Evolutionary conservation across 805 yeast species (phyloP), one percentile per base, ranked within the genome.

Genomic region (Torulaspora microellipsoides): DNA sequence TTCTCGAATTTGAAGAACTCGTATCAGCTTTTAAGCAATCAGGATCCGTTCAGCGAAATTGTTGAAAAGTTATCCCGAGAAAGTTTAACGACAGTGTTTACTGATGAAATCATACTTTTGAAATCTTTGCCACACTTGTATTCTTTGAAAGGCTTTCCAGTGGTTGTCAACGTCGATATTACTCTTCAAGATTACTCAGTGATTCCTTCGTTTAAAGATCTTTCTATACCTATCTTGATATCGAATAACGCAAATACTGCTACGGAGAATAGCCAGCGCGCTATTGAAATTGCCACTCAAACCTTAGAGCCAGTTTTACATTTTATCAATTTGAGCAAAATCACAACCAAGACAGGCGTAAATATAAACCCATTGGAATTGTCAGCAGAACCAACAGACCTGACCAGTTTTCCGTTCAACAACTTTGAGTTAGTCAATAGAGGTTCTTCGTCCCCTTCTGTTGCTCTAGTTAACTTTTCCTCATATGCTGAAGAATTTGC

Each of bases 121-220:
- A 69, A 72, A 32, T 74, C 77, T 45, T 68, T 88, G 42, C 88
- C 95, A 12, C 72, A 72, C 41, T 69, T 88, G 36, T 53, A 62
- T 33, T 54, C 58, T 45, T 68, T 79, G 53, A 53, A 63, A 8
- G 47, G 52, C 25, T 49, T 59, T 14, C 67, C 77, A 1, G 71
- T 77, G 23, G 81, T 83, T n/a, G 64, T 84, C 42, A 85, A 81
- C 56, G 79, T 80, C 30, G 76, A 78, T 46, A 61, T 84, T 38
- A 48, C 70, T n/a, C 62, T 71, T 42, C 72, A 73, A 49, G 96
- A 89, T 61, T 86, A 72, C 65, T 78, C 85, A 23, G 68, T 77
- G 12, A 75, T 87, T 23, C 70, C 91, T n/a, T 75, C 87, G 7
- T 70, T 85, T 53, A 80, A 90, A 59, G 91, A 86, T 61, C 69